Evolutionary conservation across 106 monocot species (phyloP).

Genomic region (Gastrodia elata): DNA sequence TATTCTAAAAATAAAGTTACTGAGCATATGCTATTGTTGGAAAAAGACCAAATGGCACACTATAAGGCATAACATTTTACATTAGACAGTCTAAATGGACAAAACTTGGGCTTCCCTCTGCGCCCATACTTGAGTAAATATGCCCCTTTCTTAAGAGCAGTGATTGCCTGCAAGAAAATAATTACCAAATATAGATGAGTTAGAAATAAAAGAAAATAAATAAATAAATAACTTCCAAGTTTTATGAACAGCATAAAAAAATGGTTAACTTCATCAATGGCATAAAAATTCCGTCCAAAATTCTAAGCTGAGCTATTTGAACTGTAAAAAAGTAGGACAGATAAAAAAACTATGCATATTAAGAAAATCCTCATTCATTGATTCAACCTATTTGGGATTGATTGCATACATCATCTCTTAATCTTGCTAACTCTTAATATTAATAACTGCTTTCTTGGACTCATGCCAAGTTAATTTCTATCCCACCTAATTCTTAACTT

Average conservation of each 20-base stretch:
- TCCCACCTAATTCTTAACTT: no score
- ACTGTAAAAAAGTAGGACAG: background rate
- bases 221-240: background rate
- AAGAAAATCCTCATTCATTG: background rate
- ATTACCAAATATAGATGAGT: no score
- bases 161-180: slow-evolving; percentile 68
- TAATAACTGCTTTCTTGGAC: no score
- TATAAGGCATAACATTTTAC: slow-evolving; percentile 21
- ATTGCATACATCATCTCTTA: background rate
- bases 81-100: slow-evolving; percentile 80
- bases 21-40: background rate
- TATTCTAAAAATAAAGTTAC: background rate
- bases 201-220: background rate
- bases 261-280: background rate
- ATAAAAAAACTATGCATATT: background rate
- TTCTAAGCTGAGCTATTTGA: background rate
- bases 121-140: slow-evolving; percentile 91
- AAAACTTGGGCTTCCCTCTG: slow-evolving; percentile 92
- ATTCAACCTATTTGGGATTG: background rate
- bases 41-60: background rate
- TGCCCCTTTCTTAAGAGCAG: slow-evolving; percentile 90
- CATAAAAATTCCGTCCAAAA: background rate
- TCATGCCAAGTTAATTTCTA: no score
- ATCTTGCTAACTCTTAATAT: background rate
- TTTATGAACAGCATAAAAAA: background rate